Evolutionary conservation across 768 basidiomycete genomes (phyloP), one percentile per base, ranked within the genome.

Genomic region (Amyloporia xantha): DNA sequence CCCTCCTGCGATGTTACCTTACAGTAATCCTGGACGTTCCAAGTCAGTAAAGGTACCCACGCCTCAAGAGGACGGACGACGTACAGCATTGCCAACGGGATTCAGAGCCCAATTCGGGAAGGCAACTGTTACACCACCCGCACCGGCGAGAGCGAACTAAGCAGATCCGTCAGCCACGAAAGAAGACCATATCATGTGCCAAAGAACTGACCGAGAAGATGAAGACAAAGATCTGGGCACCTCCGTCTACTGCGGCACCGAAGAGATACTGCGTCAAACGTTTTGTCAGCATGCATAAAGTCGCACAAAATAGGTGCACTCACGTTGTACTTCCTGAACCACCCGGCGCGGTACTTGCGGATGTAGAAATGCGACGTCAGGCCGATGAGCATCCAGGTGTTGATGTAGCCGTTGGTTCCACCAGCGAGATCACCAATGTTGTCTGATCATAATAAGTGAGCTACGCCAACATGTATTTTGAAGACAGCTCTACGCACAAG

Each of bases 291-390:
- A 7, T 15, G 13, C 5, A 3, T 4, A 30, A 21, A 19, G 30
- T 15, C 9, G 15, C 30, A 33, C 7, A 15, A 7, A 7, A 33
- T 33, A 33, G 30, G 21, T 3, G 12, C 24, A 26, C 46, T 9
- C 19, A 47, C 46, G 46, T 47, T 47, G 37, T 47, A 47, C 36
- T 47, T 47, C 46, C 46, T 37, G 46, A 47, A 47, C 46, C 46
- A 47, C 7, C 46, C 46, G 4, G 46, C 46, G 19, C 37, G 46
- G 24, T 47, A 47, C 37, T 39, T 47, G 9, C 46, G 46, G 37
- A 47, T 39, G 24, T 47, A 47, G 46, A 47, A 47, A 37, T 47
- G 46, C 36, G 46, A 47, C 7, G 46, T 47, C 21, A 47, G 46
- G 17, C 46, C 46, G 46, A 47, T 39, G 10, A 20, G 13, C 46